Base-by-base conservation (phyloP, 108 stramenopile genomes). In the Fistulifera pelliculosa region DNA sequence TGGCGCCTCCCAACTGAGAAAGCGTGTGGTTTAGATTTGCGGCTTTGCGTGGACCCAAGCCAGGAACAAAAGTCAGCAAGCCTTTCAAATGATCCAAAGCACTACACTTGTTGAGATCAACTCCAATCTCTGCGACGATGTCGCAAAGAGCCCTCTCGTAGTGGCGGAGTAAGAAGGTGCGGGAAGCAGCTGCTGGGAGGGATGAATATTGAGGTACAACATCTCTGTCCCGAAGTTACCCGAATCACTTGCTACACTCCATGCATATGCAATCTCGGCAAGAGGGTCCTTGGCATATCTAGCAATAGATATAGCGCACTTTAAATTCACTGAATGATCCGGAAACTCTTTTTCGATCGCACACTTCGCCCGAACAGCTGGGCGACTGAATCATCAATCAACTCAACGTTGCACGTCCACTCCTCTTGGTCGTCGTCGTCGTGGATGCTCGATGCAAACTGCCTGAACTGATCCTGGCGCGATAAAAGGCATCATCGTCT, bases 1-100 rank as follows among this genome's bases (percentile, higher is more conserved):
- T 74, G 11, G 73, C 64, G 17, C 82, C 87, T 39, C 85, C 83
- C 10, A 76, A 69, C 16, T 81, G 77, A 41, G 69, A 57, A 21
- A 90, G 48, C 52, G 53, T 83, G 49, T 90, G 82, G 53, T 90
- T 94, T 23, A 88, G 55, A 73, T 74, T 87, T 27, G 76, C 83
- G 23, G 94, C 93, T 65, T 97, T 97, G 18, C 96, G 71, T 27
- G 93, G 93, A 44, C 96, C 96, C 23, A 97, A 60, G 10, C 96
- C 96, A 26, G 94, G 86, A n/a, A 93, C 82, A 72, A 97, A 97
- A 13, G 83, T 71, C 26, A 97, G 65, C 25, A 86, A 41, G 11
- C 81, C 84, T 43, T 72, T 71, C 47, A 87, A 54, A 48, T 94
- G 93, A 61, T 83, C 80, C 41, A 73, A 69, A 14, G 63, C 64